Evolutionary conservation across 345 rosid species (phyloP), one percentile per base, ranked within the genome.

Genomic region (Trapa incisa): DNA sequence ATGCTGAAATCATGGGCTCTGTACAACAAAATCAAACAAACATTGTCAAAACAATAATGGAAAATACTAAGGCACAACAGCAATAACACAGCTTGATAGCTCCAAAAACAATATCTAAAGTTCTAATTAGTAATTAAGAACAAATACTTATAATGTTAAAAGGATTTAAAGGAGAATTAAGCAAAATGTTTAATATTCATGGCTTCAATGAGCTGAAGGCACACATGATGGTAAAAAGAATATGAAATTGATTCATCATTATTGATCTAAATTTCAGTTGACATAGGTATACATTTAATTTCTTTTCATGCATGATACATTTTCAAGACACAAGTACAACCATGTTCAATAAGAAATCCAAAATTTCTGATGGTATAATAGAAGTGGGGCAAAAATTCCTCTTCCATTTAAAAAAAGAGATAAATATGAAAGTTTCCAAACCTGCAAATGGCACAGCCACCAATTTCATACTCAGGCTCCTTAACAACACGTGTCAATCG

Each of bases 401-500:
- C 6, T 9, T 43, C 22, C 22, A 15, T 3, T 42, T 17, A 45
- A 62, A 36, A 56, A 56, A 72, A 70, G 37, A 65, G 56, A 41
- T 45, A 48, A 32, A 3, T 47, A 15, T 17, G 35, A 37, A 17
- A 69, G 42, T 33, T 36, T 69, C 35, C 47, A 36, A 45, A 95
- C 99, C 99, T 87, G 86, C 99, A 95, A 71, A 95, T 71, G 71
- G 72, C 92, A 81, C 99, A 95, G 68, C 97, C 97, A 64, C 97
- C 99, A 75, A 84, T 81, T 54, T 89, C 97, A 78, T 73, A 70
- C 81, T 86, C 91, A 72, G 86, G 93, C 22, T 83, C 82, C 75
- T 84, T 87, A 57, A 89, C 93, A 47, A 81, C 90, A 68, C 88
- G 85, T 37, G 82, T 80, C 73, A 81, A 75, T 69, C 88, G 83